Percentiles rank a stretch among this genome's conserved stretches.
These are phyloP conservation scores for Nicotiana paniculata DNA, from an alignment of 257 asterid species.

Conservation along the genomic window DNA sequence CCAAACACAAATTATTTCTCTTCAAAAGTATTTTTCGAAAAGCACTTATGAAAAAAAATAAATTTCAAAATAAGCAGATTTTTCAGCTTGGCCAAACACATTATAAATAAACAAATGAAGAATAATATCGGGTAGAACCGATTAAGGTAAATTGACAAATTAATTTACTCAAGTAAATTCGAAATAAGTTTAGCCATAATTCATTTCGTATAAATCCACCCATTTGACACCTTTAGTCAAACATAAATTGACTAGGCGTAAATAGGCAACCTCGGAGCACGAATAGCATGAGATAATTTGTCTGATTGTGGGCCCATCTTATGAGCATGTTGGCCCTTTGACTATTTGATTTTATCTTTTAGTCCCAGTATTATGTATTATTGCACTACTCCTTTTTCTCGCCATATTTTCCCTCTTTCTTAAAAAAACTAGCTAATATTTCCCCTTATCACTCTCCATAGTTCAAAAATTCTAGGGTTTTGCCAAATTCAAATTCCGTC, in stretches of 20 bases:
- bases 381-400: background rate
- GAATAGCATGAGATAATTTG: background rate
- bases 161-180: too few relatives aligned
- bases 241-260: background rate
- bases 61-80: too few relatives aligned
- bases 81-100: too few relatives aligned
- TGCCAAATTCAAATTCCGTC: background rate
- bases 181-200: too few relatives aligned
- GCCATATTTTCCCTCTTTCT: background rate
- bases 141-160: too few relatives aligned
- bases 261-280: background rate
- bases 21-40: too few relatives aligned
- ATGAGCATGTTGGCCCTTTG: background rate
- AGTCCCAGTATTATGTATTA: background rate
- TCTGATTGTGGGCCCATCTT: background rate
- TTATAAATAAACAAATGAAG: too few relatives aligned
- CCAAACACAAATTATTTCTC: too few relatives aligned
- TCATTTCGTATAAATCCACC: too few relatives aligned
- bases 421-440: background rate
- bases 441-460: background rate
- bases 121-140: too few relatives aligned
- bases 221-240: background rate
- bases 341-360: background rate
- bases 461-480: conserved; percentile 12
- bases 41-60: too few relatives aligned